Conservation (phyloP, 2,329 filamentous ascomycete species). For the Atkinsonella hypoxylon region DNA sequence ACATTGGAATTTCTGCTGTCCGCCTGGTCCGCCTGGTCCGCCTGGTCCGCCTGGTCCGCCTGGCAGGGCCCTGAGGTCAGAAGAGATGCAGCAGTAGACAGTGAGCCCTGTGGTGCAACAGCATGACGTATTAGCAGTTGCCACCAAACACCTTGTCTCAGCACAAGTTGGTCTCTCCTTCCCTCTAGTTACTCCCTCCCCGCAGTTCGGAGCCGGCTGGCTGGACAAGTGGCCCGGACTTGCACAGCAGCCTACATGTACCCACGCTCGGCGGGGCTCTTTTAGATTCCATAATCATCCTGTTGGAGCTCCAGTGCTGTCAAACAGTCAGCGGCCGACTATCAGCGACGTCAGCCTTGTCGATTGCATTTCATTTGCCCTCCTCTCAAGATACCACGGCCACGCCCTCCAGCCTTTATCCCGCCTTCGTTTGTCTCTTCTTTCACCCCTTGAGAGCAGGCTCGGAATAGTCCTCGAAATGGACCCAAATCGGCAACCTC, state of each 20-base stretch:
- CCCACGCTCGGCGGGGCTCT: neutral
- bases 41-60: too few relatives aligned
- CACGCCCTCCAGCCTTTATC: neutral
- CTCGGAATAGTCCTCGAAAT: conserved; percentile 16
- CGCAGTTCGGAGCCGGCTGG: neutral
- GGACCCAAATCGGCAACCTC: conserved; percentile 34
- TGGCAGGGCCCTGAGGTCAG: too few relatives aligned
- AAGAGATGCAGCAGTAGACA: too few relatives aligned
- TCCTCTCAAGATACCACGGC: neutral
- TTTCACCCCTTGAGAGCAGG: neutral
- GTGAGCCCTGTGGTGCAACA: conserved; percentile 1
- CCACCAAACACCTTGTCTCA: too few relatives aligned
- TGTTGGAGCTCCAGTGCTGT: neutral
- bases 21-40: too few relatives aligned
- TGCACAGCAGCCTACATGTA: too few relatives aligned
- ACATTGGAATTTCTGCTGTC: too few relatives aligned
- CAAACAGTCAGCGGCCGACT: neutral
- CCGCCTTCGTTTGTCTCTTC: neutral
- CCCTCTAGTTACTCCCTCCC: too few relatives aligned
- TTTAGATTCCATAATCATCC: conserved; percentile 2
- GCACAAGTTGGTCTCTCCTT: too few relatives aligned
- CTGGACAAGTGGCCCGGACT: too few relatives aligned
- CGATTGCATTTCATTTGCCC: neutral
- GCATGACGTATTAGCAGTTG: too few relatives aligned
- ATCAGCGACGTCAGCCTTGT: neutral